Evolutionary conservation across 345 rosid genomes (phyloP).

Genomic region (Triadica sebifera): DNA sequence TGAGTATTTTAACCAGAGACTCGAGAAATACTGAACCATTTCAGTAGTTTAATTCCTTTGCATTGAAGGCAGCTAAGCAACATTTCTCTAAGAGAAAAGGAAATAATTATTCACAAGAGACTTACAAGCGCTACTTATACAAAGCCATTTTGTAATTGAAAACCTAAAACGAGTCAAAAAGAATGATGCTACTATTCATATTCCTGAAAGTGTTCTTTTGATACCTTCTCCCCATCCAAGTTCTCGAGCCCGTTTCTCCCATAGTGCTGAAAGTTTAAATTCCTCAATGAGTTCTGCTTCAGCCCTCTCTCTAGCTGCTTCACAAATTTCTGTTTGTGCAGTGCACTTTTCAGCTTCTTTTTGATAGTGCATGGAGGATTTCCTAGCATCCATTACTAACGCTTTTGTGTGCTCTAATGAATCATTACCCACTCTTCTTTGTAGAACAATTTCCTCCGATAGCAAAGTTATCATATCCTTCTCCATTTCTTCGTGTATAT

Average conservation of each 20-base stretch:
- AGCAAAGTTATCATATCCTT: conserved; percentile 31
- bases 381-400: conserved; percentile 20
- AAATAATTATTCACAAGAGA: neutral
- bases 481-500: conserved; percentile 36
- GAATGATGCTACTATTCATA: neutral
- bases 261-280: conserved; percentile 27
- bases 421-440: conserved; percentile 35
- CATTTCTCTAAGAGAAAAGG: neutral
- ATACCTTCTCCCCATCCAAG: conserved; percentile 31
- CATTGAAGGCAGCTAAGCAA: neutral
- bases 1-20: neutral
- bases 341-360: conserved; percentile 49
- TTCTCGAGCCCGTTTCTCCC: conserved; percentile 45
- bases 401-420: conserved; percentile 25
- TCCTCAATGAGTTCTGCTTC: conserved; percentile 36
- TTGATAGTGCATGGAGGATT: conserved; percentile 27
- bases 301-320: conserved; percentile 42
- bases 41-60: conserved; percentile 10
- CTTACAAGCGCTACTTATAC: neutral
- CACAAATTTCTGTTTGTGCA: conserved; percentile 36
- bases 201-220: conserved; percentile 4
- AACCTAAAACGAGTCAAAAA: neutral
- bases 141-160: neutral
- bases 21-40: neutral
- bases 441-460: conserved; percentile 39